Percentiles rank a stretch among this genome's conserved stretches.
phyloP scores from a whole-genome alignment of 164 flowering plant species.

The Aristolochia fimbriata region DNA sequence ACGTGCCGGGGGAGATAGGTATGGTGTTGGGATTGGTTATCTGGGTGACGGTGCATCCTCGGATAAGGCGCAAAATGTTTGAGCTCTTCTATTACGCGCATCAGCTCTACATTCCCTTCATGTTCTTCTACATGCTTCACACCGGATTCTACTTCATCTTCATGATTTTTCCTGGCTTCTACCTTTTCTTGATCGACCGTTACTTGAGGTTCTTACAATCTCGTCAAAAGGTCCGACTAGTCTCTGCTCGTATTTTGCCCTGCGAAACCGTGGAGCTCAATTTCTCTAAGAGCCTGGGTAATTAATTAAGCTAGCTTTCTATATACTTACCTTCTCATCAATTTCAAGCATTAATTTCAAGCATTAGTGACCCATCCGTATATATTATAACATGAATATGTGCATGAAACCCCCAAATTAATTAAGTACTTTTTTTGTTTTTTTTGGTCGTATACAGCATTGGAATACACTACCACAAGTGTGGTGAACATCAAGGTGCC shows the following conservation, averaged over 20 bases:
- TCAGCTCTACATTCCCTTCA: constrained; percentile 56
- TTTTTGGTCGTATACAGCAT: constrained; percentile 20
- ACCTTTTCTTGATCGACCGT: constrained; percentile 81
- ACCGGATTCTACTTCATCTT: constrained; percentile 44
- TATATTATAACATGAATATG: too few species aligned
- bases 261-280: constrained; percentile 69
- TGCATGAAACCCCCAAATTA: too few species aligned
- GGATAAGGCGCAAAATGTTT: constrained; percentile 48
- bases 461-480: constrained; percentile 51
- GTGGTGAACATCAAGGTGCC: constrained; percentile 51
- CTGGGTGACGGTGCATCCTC: constrained; percentile 57
- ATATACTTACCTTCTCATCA: too few species aligned
- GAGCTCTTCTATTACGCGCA: constrained; percentile 87
- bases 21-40: constrained; percentile 37
- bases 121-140: constrained; percentile 69
- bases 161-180: constrained; percentile 75
- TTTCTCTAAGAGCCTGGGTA: constrained; percentile 63
- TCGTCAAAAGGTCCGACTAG: constrained; percentile 30
- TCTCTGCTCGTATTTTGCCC: constrained; percentile 59
- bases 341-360: too few species aligned
- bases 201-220: constrained; percentile 75
- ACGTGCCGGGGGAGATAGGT: constrained; percentile 69
- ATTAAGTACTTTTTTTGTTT: not conserved
- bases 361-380: too few species aligned
- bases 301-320: too few species aligned